Conservation (phyloP, 306 rosid species). For the Medicago lupulina region DNA sequence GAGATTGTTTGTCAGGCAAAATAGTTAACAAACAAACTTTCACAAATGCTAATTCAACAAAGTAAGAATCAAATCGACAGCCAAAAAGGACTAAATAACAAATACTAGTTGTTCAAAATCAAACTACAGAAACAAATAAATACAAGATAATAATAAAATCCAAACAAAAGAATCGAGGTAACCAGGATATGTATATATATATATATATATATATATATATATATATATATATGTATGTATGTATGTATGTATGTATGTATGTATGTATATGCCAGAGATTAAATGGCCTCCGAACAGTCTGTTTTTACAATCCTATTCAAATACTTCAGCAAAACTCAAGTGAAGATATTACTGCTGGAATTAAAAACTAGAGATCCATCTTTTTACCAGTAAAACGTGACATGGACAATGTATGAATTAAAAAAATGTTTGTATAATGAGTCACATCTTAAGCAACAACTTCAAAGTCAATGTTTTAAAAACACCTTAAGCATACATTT, state of each 20-base stretch:
- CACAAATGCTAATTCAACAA: conserved; percentile 12
- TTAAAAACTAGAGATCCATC: background rate
- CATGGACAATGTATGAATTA: background rate
- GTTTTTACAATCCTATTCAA: background rate
- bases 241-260: no score
- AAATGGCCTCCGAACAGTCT: conserved; percentile 4
- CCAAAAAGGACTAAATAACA: background rate
- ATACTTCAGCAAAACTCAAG: background rate
- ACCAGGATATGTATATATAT: background rate
- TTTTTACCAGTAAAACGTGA: background rate
- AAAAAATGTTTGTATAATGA: no score
- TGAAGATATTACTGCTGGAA: background rate
- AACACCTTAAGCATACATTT: background rate
- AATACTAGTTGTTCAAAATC: background rate
- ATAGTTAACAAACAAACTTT: conserved; percentile 1
- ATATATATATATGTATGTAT: no score
- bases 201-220: no score
- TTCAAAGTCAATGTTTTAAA: conserved; percentile 6
- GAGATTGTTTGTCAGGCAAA: conserved; percentile 23
- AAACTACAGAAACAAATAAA: background rate
- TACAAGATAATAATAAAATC: background rate
- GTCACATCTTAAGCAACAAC: background rate
- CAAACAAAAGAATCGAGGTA: conserved; percentile 3
- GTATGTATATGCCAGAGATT: no score
- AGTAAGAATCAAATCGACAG: background rate